Conservation (phyloP, 83 land plant species). For the Picea abies region DNA sequence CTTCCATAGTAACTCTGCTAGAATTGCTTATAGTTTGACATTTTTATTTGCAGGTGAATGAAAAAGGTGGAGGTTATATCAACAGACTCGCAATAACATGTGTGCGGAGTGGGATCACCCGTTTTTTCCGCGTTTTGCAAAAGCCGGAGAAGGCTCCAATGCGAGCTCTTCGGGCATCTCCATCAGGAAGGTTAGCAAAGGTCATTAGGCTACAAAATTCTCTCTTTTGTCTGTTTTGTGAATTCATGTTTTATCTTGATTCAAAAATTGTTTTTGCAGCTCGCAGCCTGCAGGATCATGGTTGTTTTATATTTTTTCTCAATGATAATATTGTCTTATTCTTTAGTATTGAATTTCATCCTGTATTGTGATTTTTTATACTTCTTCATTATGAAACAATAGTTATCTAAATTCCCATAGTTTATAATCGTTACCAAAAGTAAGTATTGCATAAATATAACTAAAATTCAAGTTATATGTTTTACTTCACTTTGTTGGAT, state of each 20-base stretch:
- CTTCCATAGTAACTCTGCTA: background rate
- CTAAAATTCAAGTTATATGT: too few relatives aligned
- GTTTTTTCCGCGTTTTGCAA: constrained; percentile 77
- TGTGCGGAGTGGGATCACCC: constrained; percentile 90
- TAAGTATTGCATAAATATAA: too few relatives aligned
- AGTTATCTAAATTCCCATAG: background rate
- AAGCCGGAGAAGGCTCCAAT: constrained; percentile 98
- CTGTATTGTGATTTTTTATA: background rate
- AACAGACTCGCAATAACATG: constrained; percentile 92
- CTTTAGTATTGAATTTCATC: background rate
- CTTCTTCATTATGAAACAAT: background rate
- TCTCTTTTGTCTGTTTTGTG: background rate
- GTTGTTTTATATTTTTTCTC: background rate
- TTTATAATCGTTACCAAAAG: background rate
- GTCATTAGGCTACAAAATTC: background rate
- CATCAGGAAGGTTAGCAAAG: constrained; percentile 91
- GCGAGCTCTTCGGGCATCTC: constrained; percentile 96
- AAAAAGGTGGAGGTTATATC: constrained; percentile 88
- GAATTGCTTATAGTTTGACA: background rate
- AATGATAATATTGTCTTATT: background rate
- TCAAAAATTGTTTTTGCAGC: background rate
- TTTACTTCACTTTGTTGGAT: too few relatives aligned
- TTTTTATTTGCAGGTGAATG: constrained; percentile 64
- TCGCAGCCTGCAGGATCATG: background rate
- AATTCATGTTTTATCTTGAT: background rate